These are phyloP conservation scores for Gracilariopsis chorda DNA, from an alignment of 23 red algal genomes.

Conservation along the genomic window DNA sequence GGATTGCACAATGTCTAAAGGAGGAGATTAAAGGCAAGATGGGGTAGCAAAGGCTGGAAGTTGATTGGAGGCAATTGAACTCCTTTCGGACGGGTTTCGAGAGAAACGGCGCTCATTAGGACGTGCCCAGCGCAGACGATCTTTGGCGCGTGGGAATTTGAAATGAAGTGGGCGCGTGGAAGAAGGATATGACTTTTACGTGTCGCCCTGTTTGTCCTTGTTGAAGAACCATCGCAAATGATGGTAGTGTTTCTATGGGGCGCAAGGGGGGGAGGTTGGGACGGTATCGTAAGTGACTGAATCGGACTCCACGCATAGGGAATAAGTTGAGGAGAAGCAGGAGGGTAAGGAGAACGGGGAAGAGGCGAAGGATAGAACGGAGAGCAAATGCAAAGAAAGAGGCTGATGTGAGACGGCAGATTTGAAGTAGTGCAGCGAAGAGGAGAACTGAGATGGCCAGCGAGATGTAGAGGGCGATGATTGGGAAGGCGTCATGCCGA, in stretches of 20 bases:
- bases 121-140: neutral
- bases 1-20: neutral
- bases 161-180: neutral
- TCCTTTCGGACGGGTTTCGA: neutral
- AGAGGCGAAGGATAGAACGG: neutral
- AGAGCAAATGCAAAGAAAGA: neutral
- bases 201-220: no score
- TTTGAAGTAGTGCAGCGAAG: constrained; percentile 33
- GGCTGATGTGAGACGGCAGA: constrained; percentile 32
- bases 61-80: neutral
- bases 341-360: neutral
- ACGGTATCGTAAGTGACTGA: neutral
- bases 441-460: neutral
- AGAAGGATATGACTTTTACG: neutral
- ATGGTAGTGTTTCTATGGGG: constrained; percentile 24
- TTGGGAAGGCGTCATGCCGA: neutral
- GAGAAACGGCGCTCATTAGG: neutral
- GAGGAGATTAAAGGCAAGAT: neutral
- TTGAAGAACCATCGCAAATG: constrained; percentile 18
- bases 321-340: neutral
- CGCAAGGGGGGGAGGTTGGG: constrained; percentile 5
- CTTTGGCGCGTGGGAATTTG: neutral
- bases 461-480: neutral
- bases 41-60: neutral
- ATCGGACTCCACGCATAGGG: neutral